Conservation (phyloP, 345 rosid genomes). For the Pistacia integerrima region DNA sequence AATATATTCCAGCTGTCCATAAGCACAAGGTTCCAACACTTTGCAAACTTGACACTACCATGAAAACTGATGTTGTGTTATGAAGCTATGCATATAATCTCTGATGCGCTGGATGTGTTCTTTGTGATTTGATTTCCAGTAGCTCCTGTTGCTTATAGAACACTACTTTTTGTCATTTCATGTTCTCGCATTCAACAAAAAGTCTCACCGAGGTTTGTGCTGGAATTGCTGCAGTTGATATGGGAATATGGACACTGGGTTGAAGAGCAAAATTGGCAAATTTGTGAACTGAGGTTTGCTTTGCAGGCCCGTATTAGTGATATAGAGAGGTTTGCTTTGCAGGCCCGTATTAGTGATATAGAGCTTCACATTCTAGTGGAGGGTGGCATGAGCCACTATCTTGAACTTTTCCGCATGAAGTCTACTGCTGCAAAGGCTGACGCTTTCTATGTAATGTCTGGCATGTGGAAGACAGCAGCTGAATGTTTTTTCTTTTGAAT, state of each 20-base stretch:
- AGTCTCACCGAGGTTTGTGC: neutral
- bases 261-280: no score
- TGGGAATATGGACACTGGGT: no score
- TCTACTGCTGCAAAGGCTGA: constrained; percentile 72
- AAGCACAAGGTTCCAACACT: neutral
- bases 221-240: no score
- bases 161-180: constrained; percentile 8
- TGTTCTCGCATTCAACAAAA: constrained; percentile 6
- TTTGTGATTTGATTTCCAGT: constrained; percentile 2
- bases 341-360: constrained; percentile 9
- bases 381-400: constrained; percentile 34
- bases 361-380: constrained; percentile 73
- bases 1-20: neutral
- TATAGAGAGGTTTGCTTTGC: constrained; percentile 51
- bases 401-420: constrained; percentile 80
- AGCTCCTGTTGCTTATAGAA: neutral
- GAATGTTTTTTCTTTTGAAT: constrained; percentile 92
- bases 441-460: constrained; percentile 78
- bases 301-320: constrained; percentile 11
- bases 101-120: neutral
- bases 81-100: neutral
- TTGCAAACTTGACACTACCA: neutral
- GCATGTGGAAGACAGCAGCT: constrained; percentile 78
- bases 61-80: neutral
- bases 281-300: constrained; percentile 54